Conservation (phyloP, 2,329 filamentous ascomycete genomes). For the Ophiostoma piceae region DNA sequence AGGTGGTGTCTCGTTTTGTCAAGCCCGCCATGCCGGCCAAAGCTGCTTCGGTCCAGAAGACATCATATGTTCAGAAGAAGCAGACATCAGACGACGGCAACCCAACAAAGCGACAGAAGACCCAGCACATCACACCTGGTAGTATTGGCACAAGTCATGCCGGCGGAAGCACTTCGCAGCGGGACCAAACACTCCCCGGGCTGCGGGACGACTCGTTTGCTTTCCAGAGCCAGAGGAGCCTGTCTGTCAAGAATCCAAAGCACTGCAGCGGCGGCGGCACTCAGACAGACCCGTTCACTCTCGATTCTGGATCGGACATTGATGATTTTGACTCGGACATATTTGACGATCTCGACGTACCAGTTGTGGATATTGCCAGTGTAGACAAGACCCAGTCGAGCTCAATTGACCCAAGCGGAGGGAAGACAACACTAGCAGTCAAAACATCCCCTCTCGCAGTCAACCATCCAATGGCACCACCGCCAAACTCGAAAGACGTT, state of each 20-base stretch:
- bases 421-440: not conserved
- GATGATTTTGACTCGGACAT: constrained; percentile 26
- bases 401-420: not conserved
- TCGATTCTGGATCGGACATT: constrained; percentile 17
- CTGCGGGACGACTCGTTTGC: constrained; percentile 13
- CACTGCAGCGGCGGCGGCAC: constrained; percentile 18
- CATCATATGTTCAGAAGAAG: not conserved
- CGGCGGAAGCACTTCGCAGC: not conserved
- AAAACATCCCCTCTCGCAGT: not conserved
- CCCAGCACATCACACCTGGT: not conserved
- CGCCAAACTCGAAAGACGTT: not conserved
- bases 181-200: not conserved
- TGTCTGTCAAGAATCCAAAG: not conserved
- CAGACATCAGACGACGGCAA: not conserved
- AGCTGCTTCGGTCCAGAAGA: not conserved
- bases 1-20: no score
- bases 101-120: not conserved
- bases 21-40: not conserved
- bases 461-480: not conserved
- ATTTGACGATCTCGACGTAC: constrained; percentile 25
- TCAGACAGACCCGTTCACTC: constrained; percentile 14
- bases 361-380: not conserved
- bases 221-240: not conserved
- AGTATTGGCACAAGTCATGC: not conserved
- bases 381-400: no score